Conservation (phyloP, 2,329 filamentous ascomycete species). For the Hymenoscyphus infarciens region DNA sequence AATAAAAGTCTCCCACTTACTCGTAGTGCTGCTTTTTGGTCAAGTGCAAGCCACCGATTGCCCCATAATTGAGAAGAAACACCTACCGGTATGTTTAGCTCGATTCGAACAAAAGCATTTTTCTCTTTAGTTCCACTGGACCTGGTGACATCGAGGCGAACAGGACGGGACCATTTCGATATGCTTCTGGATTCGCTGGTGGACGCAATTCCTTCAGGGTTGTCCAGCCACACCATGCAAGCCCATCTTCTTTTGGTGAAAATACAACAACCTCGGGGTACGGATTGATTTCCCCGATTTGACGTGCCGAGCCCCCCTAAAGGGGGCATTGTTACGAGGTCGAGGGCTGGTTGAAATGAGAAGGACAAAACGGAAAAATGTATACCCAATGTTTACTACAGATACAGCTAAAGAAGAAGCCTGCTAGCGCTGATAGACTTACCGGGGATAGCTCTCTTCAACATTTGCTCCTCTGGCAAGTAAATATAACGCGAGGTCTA, state of each 20-base stretch:
- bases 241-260: background rate
- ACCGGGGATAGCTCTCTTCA: no score
- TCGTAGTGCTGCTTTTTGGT: background rate
- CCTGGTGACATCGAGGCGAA: no score
- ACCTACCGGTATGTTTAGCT: background rate
- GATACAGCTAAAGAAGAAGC: no score
- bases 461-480: no score
- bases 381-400: no score
- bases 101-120: background rate
- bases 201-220: background rate
- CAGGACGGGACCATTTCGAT: no score
- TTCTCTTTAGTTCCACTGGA: background rate
- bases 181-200: no score
- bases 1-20: background rate
- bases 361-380: no score
- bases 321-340: background rate
- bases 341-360: no score
- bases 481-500: background rate
- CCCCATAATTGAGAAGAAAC: background rate
- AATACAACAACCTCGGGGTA: background rate
- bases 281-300: background rate
- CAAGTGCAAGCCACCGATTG: background rate
- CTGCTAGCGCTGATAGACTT: no score
- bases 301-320: background rate
- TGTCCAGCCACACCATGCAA: background rate